phyloP scores from a whole-genome alignment of 2,329 filamentous ascomycete species.

The Fusarium succisae region DNA sequence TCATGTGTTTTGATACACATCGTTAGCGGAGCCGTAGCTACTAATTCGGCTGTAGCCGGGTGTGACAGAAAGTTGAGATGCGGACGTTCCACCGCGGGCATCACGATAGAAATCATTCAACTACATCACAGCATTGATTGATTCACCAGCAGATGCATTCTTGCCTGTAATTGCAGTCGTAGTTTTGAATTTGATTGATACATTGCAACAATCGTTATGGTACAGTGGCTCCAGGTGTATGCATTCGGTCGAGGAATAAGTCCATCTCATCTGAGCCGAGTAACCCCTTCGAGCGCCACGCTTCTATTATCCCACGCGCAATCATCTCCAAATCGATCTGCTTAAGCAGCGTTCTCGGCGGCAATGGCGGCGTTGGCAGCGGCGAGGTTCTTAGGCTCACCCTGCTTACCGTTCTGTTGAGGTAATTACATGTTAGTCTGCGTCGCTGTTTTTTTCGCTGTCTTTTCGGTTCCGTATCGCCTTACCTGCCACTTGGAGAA shows the following conservation, averaged over 20 bases:
- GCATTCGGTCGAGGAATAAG: constrained; percentile 36
- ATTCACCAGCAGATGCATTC: constrained; percentile 3
- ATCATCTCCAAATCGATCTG: constrained; percentile 27
- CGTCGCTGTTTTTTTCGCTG: background rate
- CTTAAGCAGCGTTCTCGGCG: constrained; percentile 52
- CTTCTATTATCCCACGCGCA: constrained; percentile 38
- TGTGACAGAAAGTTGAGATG: constrained; percentile 33
- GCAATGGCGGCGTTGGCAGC: constrained; percentile 60
- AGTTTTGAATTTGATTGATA: constrained; percentile 40
- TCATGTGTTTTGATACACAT: constrained; percentile 12
- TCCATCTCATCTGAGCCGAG: constrained; percentile 33
- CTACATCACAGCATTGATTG: constrained; percentile 4
- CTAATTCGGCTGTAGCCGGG: constrained; percentile 40
- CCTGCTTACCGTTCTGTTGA: constrained; percentile 92
- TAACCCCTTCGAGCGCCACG: constrained; percentile 25
- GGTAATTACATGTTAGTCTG: constrained; percentile 47
- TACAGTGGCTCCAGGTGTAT: constrained; percentile 45
- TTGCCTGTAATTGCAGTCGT: constrained; percentile 18
- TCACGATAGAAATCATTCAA: constrained; percentile 1
- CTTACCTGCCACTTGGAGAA: constrained; percentile 94
- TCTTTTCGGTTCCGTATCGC: constrained; percentile 13
- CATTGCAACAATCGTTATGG: constrained; percentile 48
- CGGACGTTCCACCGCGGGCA: constrained; percentile 14
- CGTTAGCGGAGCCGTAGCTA: constrained; percentile 26
- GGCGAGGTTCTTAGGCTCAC: constrained; percentile 79